phyloP scores from a whole-genome alignment of 768 basidiomycete genomes.

The Suillus brevipes region DNA sequence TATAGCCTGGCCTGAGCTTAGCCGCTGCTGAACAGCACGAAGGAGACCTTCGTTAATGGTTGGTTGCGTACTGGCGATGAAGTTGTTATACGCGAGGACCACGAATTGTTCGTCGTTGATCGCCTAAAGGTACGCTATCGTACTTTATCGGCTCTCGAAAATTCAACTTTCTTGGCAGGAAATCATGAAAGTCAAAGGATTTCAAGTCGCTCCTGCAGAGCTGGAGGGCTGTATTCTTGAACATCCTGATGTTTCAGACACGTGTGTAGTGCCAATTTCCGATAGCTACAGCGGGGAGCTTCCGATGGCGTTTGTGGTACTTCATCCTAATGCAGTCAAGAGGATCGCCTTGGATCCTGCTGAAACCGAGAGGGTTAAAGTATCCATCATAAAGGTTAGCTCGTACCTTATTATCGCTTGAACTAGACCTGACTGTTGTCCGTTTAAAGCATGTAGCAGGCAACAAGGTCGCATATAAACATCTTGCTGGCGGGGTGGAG shows the following conservation, averaged over 20 bases:
- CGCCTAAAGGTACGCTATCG: conserved; percentile 51
- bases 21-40: conserved; percentile 45
- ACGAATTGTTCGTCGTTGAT: conserved; percentile 62
- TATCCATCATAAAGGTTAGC: conserved; percentile 48
- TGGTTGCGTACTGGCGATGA: conserved; percentile 75
- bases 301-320: conserved; percentile 67
- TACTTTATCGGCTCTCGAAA: background rate
- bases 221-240: conserved; percentile 65
- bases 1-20: background rate
- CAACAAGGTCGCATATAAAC: conserved; percentile 59
- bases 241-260: conserved; percentile 58
- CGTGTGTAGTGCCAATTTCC: conserved; percentile 64
- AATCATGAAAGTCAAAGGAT: conserved; percentile 68
- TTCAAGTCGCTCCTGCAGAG: conserved; percentile 76
- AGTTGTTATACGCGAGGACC: conserved; percentile 51
- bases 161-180: conserved; percentile 41
- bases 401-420: background rate
- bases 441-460: conserved; percentile 49
- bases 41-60: conserved; percentile 70
- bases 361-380: conserved; percentile 39
- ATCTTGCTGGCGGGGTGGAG: conserved; percentile 57
- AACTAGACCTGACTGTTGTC: conserved; percentile 8
- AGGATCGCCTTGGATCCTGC: conserved; percentile 32
- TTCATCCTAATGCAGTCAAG: conserved; percentile 42
- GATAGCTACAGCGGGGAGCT: conserved; percentile 75